Base-by-base conservation (phyloP, 345 rosid species). In the Acer saccharum region DNA sequence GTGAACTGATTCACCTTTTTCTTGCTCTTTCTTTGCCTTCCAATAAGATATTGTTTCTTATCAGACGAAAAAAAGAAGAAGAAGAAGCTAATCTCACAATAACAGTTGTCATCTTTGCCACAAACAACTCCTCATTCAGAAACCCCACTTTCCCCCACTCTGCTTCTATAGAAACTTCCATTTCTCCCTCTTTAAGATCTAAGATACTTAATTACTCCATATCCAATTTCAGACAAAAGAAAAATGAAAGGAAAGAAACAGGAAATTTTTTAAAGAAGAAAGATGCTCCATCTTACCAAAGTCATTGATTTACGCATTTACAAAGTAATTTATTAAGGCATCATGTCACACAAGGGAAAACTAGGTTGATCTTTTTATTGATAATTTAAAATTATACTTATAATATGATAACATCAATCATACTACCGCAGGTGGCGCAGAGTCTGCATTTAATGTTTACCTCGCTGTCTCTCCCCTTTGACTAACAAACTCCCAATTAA, bases 381-480 rank as follows among this genome's bases (percentile, higher is more conserved):
- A 55, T 11, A 69, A 55, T n/a, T 10, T 71, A 32, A 39, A 35
- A 63, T 71, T 69, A 61, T 18, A 55, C 17, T 10, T 35, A 35
- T 11, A 32, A 32, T 16, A 35, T 10, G 75, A 13, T 32, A 32
- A 18, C 32, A 35, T n/a, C 11, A 8, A 35, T 13, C 52, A 72
- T 14, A 35, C 27, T 35, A 72, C 68, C 41, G 52, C 6, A 23
- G 57, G 67, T 13, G 4, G n/a, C 14, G 27, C 35, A 70, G 18
- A 25, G 20, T 54, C 57, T 71, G 48, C 63, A 55, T 71, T 52
- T 71, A 14, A 25, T 71, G 55, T 52, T 8, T 32, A 71, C 39
- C 39, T 35, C 39, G 4, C 18, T n/a, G 55, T 50, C 55, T 13
- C 14, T 25, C 61, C 55, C 44, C 60, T 27, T 7, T 48, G 32